These are phyloP conservation scores for Diatrype stigma DNA, from an alignment of 2,329 filamentous ascomycete genomes.

Conservation along the genomic window DNA sequence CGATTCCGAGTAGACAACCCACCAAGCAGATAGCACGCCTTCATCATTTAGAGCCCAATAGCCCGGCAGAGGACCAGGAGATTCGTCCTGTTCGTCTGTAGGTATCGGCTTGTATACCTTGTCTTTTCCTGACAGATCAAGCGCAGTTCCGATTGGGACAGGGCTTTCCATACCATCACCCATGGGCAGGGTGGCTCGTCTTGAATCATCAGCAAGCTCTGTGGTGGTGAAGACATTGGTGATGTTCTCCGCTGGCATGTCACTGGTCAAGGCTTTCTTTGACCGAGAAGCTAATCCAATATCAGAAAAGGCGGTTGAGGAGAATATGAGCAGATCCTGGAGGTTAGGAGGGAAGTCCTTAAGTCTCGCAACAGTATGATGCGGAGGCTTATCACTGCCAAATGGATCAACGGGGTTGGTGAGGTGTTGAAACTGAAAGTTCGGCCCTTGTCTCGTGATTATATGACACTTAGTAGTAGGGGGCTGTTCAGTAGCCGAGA, in stretches of 20 bases:
- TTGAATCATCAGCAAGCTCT: slow-evolving; percentile 67
- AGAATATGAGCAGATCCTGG: slow-evolving; percentile 75
- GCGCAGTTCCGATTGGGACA: slow-evolving; percentile 69
- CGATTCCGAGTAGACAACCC: slow-evolving; percentile 86
- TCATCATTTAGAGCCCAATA: slow-evolving; percentile 85
- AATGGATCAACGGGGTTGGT: slow-evolving; percentile 71
- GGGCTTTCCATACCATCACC: slow-evolving; percentile 65
- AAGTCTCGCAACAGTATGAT: slow-evolving; percentile 74
- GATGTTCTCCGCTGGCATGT: slow-evolving; percentile 55
- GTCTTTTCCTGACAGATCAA: slow-evolving; percentile 82
- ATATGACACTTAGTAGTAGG: slow-evolving; percentile 73
- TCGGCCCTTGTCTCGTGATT: slow-evolving; percentile 62
- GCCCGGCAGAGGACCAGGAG: slow-evolving; percentile 74
- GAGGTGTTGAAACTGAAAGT: slow-evolving; percentile 70
- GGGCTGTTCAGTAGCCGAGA: slow-evolving; percentile 53
- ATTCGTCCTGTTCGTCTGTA: slow-evolving; percentile 73
- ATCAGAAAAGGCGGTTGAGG: slow-evolving; percentile 75
- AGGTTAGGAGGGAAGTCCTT: slow-evolving; percentile 77
- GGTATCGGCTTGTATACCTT: slow-evolving; percentile 75
- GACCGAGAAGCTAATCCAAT: slow-evolving; percentile 75
- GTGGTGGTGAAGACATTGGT: slow-evolving; percentile 70
- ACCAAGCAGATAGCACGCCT: slow-evolving; percentile 81
- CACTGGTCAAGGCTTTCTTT: slow-evolving; percentile 59
- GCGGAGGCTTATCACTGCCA: slow-evolving; percentile 61
- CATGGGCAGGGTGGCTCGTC: slow-evolving; percentile 72